phyloP scores from a whole-genome alignment of 2,329 filamentous ascomycete species.

The Aschersonia sp. region DNA sequence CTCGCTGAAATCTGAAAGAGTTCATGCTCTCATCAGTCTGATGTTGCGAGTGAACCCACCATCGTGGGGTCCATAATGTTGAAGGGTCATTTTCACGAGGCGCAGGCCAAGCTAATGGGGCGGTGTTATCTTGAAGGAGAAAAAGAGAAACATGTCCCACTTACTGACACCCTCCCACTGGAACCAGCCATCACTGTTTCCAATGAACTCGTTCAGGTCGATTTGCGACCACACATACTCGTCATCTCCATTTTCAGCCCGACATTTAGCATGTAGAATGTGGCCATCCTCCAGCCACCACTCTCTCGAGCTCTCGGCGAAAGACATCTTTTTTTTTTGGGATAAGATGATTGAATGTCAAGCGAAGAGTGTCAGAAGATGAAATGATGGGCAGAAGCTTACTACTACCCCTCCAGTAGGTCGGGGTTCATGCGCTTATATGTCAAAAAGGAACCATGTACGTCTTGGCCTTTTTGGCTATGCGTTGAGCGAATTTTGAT shows the following conservation, averaged over 20 bases:
- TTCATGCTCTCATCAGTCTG: too few species aligned
- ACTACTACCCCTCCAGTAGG: neutral
- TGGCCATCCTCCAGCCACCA: slow-evolving; percentile 3
- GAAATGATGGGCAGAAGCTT: neutral
- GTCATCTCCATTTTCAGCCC: neutral
- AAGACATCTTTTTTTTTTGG: slow-evolving; percentile 4
- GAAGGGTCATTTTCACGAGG: too few species aligned
- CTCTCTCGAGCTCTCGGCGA: slow-evolving; percentile 1
- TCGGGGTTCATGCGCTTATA: neutral
- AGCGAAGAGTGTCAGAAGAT: neutral
- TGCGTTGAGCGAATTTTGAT: neutral
- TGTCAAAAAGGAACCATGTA: neutral
- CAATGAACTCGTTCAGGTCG: slow-evolving; percentile 5
- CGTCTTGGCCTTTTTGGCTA: neutral
- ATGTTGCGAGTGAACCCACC: too few species aligned
- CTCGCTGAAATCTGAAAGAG: slow-evolving; percentile 1
- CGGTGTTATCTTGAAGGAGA: neutral
- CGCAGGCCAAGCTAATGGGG: neutral
- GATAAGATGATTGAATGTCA: neutral
- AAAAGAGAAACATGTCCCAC: neutral
- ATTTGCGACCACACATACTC: slow-evolving; percentile 1
- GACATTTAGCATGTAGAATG: slow-evolving; percentile 4
- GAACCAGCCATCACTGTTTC: slow-evolving; percentile 7
- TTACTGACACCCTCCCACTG: slow-evolving; percentile 6
- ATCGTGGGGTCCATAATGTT: too few species aligned